Conservation (phyloP, 179 eudicot genomes). For the Vitellaria paradoxa region DNA sequence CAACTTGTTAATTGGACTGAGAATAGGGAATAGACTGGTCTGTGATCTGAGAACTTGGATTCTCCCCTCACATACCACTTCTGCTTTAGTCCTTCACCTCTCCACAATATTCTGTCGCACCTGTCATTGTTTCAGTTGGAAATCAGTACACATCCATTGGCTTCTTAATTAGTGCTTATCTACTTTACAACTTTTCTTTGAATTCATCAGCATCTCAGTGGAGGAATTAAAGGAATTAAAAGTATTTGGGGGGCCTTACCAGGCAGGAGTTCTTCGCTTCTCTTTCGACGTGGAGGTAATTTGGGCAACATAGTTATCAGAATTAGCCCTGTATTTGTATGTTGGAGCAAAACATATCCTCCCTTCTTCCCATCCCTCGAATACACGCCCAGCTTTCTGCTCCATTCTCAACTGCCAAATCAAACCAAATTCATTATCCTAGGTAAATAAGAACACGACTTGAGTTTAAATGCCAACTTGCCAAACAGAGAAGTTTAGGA, state of each 20-base stretch:
- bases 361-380: constrained; percentile 68
- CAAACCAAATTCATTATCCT: not conserved
- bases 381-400: constrained; percentile 54
- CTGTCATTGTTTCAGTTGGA: constrained; percentile 24
- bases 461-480: too few species aligned
- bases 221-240: too few species aligned
- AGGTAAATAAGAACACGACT: too few species aligned
- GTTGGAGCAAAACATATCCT: constrained; percentile 59
- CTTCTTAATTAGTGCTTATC: too few species aligned
- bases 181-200: too few species aligned
- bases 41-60: constrained; percentile 87
- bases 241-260: constrained; percentile 28
- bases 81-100: constrained; percentile 80
- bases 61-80: constrained; percentile 70
- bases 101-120: constrained; percentile 98
- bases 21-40: constrained; percentile 84
- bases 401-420: constrained; percentile 49
- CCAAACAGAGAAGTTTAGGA: too few species aligned
- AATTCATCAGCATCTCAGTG: too few species aligned
- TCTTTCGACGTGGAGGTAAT: constrained; percentile 31
- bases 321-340: constrained; percentile 48
- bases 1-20: constrained; percentile 26
- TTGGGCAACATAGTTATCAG: constrained; percentile 49
- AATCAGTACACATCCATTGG: too few species aligned
- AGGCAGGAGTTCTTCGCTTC: constrained; percentile 61